A percentile compares a stretch with the other conserved stretches of the same genome.
phyloP scores from a whole-genome alignment of 169 alveolate genomes.

The Pseudocohnilembus persalinus region DNA sequence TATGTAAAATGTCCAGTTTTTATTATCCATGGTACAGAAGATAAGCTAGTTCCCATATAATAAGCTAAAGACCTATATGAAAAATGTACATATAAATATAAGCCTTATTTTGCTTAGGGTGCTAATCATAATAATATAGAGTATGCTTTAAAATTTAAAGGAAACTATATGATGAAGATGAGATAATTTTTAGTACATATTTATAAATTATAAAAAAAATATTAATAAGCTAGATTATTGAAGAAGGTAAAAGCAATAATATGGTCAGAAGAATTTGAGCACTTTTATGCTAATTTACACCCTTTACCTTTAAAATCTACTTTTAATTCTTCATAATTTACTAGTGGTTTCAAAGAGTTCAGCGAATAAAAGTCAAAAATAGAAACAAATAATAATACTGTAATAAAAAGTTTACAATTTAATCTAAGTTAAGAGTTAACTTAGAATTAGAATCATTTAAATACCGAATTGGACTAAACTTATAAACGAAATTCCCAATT shows the following conservation, averaged over 20 bases:
- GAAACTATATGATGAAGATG: conserved; percentile 25
- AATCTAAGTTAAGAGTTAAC: too few species aligned
- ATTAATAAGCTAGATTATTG: too few species aligned
- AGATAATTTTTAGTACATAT: conserved; percentile 22
- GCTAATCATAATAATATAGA: conserved; percentile 57
- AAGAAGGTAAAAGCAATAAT: background rate
- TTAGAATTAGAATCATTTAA: background rate
- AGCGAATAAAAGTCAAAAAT: background rate
- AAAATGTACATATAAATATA: background rate
- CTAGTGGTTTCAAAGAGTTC: too few species aligned
- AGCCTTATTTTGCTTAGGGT: conserved; percentile 42
- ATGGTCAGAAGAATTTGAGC: background rate
- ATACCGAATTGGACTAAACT: background rate
- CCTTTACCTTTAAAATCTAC: background rate
- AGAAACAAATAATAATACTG: background rate
- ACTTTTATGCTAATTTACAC: background rate
- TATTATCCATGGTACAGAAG: conserved; percentile 74
- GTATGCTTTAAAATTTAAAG: conserved; percentile 23
- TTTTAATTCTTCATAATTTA: too few species aligned
- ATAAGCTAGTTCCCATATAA: conserved; percentile 49
- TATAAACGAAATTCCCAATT: background rate
- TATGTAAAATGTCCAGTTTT: conserved; percentile 71
- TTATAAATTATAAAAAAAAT: background rate
- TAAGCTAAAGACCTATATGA: conserved; percentile 56
- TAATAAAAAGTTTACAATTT: too few species aligned